Evolutionary conservation across 768 basidiomycete species (phyloP).

Genomic region (Sarcodon sp.): DNA sequence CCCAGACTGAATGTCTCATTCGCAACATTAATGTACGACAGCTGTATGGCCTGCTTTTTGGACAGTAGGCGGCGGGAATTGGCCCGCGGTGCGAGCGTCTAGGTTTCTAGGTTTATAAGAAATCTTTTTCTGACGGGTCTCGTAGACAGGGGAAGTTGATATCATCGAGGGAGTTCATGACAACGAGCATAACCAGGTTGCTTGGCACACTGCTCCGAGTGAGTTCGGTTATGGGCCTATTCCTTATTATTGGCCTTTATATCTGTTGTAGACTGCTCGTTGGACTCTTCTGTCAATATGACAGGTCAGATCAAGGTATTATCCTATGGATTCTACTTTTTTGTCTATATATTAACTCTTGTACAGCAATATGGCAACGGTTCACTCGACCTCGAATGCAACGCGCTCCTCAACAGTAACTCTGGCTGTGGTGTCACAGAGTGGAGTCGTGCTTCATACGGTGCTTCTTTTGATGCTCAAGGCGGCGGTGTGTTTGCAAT

Average conservation of each 20-base stretch:
- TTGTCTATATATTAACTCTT: neutral
- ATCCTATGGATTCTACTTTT: neutral
- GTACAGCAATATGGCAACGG: slow-evolving; percentile 29
- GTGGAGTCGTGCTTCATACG: slow-evolving; percentile 75
- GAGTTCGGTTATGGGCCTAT: slow-evolving; percentile 5
- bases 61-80: neutral
- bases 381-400: slow-evolving; percentile 37
- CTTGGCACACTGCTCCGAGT: slow-evolving; percentile 67
- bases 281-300: slow-evolving; percentile 41
- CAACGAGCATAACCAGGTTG: slow-evolving; percentile 75
- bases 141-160: slow-evolving; percentile 67
- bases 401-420: slow-evolving; percentile 36
- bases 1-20: neutral
- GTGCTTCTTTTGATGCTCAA: slow-evolving; percentile 65
- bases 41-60: neutral
- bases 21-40: neutral
- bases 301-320: slow-evolving; percentile 52
- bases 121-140: neutral
- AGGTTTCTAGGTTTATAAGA: neutral
- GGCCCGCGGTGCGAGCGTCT: neutral
- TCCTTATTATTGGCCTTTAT: slow-evolving; percentile 1
- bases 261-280: slow-evolving; percentile 34
- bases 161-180: slow-evolving; percentile 81
- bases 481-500: slow-evolving; percentile 82
- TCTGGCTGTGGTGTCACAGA: slow-evolving; percentile 72